Evolutionary conservation across 1,284 basidiomycete species (phyloP).

Genomic region (Rhodotorula sp.): DNA sequence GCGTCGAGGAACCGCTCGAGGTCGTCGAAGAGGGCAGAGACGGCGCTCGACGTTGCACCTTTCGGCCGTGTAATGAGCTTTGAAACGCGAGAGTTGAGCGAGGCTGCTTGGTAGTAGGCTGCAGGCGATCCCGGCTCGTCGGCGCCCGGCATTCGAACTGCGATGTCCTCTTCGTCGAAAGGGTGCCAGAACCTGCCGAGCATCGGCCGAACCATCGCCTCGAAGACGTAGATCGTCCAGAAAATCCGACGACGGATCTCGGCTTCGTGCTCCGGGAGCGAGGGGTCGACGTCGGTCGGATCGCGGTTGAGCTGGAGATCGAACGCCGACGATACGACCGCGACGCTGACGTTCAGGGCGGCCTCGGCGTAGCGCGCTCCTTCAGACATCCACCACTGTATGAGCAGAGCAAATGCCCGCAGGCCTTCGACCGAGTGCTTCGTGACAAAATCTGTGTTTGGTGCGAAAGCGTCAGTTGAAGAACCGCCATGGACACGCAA

Average conservation of each 20-base stretch:
- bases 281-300: constrained; percentile 11
- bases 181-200: constrained; percentile 6
- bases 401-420: constrained; percentile 17
- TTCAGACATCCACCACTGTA: constrained; percentile 16
- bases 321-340: background rate
- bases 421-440: constrained; percentile 17
- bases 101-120: constrained; percentile 3
- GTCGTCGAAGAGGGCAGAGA: constrained; percentile 9
- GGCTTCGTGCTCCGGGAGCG: constrained; percentile 10
- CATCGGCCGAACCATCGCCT: constrained; percentile 2
- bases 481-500: too few species aligned
- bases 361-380: constrained; percentile 14
- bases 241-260: constrained; percentile 23
- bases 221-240: constrained; percentile 20
- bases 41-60: background rate
- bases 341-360: constrained; percentile 2
- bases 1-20: constrained; percentile 3
- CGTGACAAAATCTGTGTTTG: constrained; percentile 13
- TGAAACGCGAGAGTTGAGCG: constrained; percentile 7
- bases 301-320: constrained; percentile 26
- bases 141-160: background rate
- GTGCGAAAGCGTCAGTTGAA: background rate
- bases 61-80: background rate
- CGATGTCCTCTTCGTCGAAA: constrained; percentile 13
- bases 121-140: background rate